Evolutionary conservation across 2,329 filamentous ascomycete species (phyloP).

Genomic region (Pyrenophora seminiperda): DNA sequence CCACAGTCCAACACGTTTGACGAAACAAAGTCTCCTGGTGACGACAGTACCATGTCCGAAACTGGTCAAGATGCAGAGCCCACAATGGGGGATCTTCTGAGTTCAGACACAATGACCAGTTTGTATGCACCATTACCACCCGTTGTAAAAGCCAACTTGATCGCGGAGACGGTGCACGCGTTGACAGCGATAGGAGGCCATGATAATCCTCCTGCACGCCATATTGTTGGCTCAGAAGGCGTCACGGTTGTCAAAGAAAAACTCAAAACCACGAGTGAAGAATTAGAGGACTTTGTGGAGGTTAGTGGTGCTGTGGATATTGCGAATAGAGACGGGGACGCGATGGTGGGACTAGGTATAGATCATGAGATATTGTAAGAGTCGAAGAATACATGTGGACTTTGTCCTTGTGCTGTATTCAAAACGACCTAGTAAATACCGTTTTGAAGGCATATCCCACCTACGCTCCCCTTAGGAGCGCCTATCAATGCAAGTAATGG

Average conservation of each 20-base stretch:
- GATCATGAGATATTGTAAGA: slow-evolving; percentile 16
- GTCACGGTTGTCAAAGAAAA: slow-evolving; percentile 91
- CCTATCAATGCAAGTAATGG: too few species aligned
- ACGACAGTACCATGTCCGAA: slow-evolving; percentile 31
- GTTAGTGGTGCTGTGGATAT: slow-evolving; percentile 86
- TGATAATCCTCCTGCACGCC: slow-evolving; percentile 90
- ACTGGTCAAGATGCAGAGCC: slow-evolving; percentile 40
- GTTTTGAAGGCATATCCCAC: too few species aligned
- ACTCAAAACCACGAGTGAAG: slow-evolving; percentile 92
- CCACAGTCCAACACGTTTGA: slow-evolving; percentile 33
- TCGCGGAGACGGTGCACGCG: slow-evolving; percentile 88
- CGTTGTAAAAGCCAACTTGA: slow-evolving; percentile 71
- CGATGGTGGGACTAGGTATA: slow-evolving; percentile 8
- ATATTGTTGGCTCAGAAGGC: slow-evolving; percentile 91
- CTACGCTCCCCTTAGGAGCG: too few species aligned
- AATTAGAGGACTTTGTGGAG: slow-evolving; percentile 94
- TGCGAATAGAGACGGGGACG: slow-evolving; percentile 37
- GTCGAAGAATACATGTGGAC: background rate
- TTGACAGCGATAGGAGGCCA: slow-evolving; percentile 91
- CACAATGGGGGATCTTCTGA: slow-evolving; percentile 53
- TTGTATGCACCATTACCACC: slow-evolving; percentile 75
- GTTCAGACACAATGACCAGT: slow-evolving; percentile 60
- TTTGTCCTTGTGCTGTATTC: too few species aligned
- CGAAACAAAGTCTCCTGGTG: slow-evolving; percentile 40
- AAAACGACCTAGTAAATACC: too few species aligned